Percentiles rank a stretch among this genome's conserved stretches.
Evolutionary conservation across 768 basidiomycete genomes (phyloP).

Genomic region (Agaricus blazei): DNA sequence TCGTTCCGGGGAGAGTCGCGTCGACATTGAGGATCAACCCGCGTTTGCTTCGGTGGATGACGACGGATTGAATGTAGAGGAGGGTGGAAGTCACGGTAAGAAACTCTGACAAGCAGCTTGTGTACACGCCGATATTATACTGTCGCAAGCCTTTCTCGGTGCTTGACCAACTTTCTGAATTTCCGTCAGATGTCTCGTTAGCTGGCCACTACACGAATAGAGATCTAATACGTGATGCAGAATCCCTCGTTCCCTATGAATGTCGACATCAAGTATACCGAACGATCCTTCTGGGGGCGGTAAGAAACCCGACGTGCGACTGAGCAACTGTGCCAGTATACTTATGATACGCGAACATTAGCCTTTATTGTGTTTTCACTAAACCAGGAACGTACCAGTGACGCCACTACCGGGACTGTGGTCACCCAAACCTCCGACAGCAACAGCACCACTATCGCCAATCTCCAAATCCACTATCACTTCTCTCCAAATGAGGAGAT

Average conservation of each 20-base stretch:
- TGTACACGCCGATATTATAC: conserved; percentile 64
- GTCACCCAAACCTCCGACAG: conserved; percentile 12
- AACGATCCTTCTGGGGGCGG: conserved; percentile 57
- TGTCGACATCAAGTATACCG: conserved; percentile 59
- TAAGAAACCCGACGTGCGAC: conserved; percentile 52
- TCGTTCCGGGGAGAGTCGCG: conserved; percentile 11
- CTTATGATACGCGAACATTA: conserved; percentile 26
- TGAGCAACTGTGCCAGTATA: conserved; percentile 55
- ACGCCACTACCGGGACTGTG: conserved; percentile 31
- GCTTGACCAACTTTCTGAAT: conserved; percentile 79
- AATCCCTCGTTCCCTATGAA: conserved; percentile 52
- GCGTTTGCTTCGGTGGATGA: not conserved
- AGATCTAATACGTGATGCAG: conserved; percentile 70
- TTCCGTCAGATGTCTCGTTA: not conserved
- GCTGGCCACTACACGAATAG: not conserved
- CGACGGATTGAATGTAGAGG: conserved; percentile 21
- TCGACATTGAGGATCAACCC: not conserved
- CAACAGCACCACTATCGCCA: conserved; percentile 23
- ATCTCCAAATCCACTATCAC: conserved; percentile 69
- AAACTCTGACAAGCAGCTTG: conserved; percentile 54
- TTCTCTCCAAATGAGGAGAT: conserved; percentile 89
- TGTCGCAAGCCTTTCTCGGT: conserved; percentile 81
- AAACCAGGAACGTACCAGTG: conserved; percentile 38
- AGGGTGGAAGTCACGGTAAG: conserved; percentile 56
- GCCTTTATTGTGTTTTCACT: not conserved